Base-by-base conservation (phyloP, 805 yeast genomes). In the Cyberlindnera suaveolens region DNA sequence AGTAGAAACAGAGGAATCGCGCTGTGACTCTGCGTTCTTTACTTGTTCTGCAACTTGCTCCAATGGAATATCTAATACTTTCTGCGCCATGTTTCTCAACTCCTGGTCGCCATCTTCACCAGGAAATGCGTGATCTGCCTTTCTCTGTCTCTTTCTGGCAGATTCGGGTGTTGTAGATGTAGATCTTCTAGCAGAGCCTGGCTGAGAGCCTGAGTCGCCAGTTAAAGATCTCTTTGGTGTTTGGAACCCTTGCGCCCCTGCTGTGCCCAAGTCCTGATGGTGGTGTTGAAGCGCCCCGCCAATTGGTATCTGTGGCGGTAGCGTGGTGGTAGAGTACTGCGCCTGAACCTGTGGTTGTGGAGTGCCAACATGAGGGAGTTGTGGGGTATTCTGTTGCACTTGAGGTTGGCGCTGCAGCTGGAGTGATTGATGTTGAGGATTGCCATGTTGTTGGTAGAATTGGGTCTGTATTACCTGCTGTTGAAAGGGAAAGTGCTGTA, bases 21-120 rank as follows among this genome's bases (percentile, higher is more conserved):
- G 38, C n/a, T 45, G 42, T 1, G 52, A 46, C 46, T 75, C 80
- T 14, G 71, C 57, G n/a, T 61, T 61, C 47, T 67, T 67, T n/a
- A 75, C 68, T 27, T 67, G 62, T 2, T 62, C 47, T 0, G 78
- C 78, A 43, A 74, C 63, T 26, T 71, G 72, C 4, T 65, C 52
- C 7, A 75, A 58, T 1, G 79, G 70, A 5, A 47, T 16, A 20
- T 49, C 50, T 5, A 58, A 40, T 2, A 52, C 49, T 39, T 54
- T 52, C 16, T 47, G 42, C 3, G 75, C 74, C 38, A 68, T 47
- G 38, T 56, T 60, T 48, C 60, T 67, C 45, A 70, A 48, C 42
- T 69, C 69, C 11, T 46, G 46, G 39, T 69, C 72, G 11, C 68
- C 64, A 15, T 63, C 65, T 36, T 58, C 62, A 36, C 57, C 59